These are phyloP conservation scores for Phytopythium boreale DNA, from an alignment of 352 stramenopile species.

Conservation along the genomic window DNA sequence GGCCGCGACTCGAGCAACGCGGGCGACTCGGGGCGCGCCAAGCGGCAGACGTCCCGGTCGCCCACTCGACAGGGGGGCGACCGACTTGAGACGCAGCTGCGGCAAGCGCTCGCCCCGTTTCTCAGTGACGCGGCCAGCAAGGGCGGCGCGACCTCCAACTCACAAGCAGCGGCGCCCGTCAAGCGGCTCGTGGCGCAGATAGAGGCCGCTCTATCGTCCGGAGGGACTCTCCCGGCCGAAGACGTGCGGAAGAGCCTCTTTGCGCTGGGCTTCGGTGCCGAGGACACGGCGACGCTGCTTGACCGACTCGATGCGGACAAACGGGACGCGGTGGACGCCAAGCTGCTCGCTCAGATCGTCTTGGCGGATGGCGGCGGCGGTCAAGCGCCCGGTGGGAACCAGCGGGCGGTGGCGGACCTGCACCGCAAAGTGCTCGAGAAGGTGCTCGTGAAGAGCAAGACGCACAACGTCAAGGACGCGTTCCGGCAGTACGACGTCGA, in stretches of 20 bases:
- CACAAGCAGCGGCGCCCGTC: not conserved
- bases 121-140: not conserved
- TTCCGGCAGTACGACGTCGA: slow-evolving; percentile 62
- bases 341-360: not conserved
- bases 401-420: slow-evolving; percentile 25
- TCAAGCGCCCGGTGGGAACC: not conserved
- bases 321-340: not conserved
- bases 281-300: slow-evolving; percentile 28
- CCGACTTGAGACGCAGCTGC: not conserved
- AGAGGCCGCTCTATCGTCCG: not conserved
- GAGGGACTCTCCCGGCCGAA: not conserved
- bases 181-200: not conserved
- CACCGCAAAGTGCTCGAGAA: slow-evolving; percentile 62
- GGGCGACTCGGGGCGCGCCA: not conserved
- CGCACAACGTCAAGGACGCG: slow-evolving; percentile 57
- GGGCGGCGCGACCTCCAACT: not conserved
- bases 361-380: not conserved
- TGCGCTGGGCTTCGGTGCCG: slow-evolving; percentile 22
- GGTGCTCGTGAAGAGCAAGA: slow-evolving; percentile 47
- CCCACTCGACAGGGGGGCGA: not conserved
- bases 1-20: not conserved
- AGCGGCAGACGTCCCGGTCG: not conserved
- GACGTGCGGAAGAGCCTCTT: slow-evolving; percentile 35
- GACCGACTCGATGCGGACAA: slow-evolving; percentile 19
- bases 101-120: not conserved